phyloP scores from a whole-genome alignment of 805 yeast genomes.

The Dipodascus geniculatus region DNA sequence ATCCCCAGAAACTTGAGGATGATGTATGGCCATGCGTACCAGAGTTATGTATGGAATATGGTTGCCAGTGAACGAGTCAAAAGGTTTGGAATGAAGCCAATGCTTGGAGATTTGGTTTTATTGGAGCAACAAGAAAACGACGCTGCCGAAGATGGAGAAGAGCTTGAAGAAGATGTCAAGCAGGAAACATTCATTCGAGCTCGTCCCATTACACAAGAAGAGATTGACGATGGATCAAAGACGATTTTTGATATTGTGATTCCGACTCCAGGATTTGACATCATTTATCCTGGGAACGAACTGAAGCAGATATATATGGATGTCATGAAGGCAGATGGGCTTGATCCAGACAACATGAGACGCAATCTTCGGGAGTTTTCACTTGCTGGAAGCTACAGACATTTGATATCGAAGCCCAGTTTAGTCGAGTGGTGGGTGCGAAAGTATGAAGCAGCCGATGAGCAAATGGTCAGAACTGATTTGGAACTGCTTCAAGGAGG shows the following conservation, averaged over 20 bases:
- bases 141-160: conserved; percentile 30
- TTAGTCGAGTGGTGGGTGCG: conserved; percentile 50
- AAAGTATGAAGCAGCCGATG: conserved; percentile 50
- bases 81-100: conserved; percentile 54
- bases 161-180: conserved; percentile 61
- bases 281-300: conserved; percentile 67
- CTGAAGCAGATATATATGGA: conserved; percentile 52
- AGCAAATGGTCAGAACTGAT: conserved; percentile 73
- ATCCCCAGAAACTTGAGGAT: conserved; percentile 86
- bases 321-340: conserved; percentile 63
- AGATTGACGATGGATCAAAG: conserved; percentile 44
- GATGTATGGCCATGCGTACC: conserved; percentile 97
- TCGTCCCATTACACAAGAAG: conserved; percentile 62
- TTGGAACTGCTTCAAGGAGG: conserved; percentile 37
- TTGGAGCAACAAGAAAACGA: conserved; percentile 29
- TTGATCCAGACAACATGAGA: conserved; percentile 78
- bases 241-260: conserved; percentile 75
- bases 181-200: conserved; percentile 51
- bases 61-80: conserved; percentile 70
- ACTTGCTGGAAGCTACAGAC: conserved; percentile 80
- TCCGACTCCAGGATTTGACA: conserved; percentile 95
- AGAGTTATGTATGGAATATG: conserved; percentile 87
- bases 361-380: conserved; percentile 83
- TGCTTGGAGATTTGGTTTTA: conserved; percentile 72
- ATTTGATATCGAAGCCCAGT: conserved; percentile 53